phyloP scores from a whole-genome alignment of 768 basidiomycete genomes.

The Lactarius trivialis region DNA sequence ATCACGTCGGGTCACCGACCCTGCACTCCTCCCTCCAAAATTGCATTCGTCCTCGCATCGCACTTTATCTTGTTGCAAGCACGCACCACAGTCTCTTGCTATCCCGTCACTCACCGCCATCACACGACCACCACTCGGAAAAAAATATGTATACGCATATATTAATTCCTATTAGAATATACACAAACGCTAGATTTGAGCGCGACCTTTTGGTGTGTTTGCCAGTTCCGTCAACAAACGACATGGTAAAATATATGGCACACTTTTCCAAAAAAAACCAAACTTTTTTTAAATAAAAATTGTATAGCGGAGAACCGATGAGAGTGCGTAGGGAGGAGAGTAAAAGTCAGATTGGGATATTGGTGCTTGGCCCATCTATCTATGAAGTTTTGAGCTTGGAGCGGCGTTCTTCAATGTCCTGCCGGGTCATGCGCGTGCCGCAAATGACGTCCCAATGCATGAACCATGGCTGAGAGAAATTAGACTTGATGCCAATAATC shows the following conservation, averaged over 20 bases:
- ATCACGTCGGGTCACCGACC: background rate
- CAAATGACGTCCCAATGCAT: slow-evolving; percentile 87
- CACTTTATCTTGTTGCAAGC: slow-evolving; percentile 13
- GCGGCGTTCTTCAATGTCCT: slow-evolving; percentile 50
- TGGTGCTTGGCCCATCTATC: background rate
- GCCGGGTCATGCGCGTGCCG: slow-evolving; percentile 75
- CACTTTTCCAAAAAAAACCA: background rate
- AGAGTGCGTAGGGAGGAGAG: background rate
- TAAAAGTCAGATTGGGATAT: background rate
- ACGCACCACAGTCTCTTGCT: background rate
- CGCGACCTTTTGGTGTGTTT: background rate
- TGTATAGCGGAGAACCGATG: background rate
- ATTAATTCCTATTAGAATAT: slow-evolving; percentile 17
- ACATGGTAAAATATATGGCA: background rate
- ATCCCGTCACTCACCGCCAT: background rate
- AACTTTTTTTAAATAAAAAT: too few relatives aligned
- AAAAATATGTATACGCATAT: slow-evolving; percentile 16
- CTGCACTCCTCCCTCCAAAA: background rate
- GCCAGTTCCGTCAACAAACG: background rate
- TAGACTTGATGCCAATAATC: slow-evolving; percentile 86
- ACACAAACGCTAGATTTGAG: slow-evolving; percentile 3
- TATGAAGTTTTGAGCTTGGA: slow-evolving; percentile 12
- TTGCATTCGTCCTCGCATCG: slow-evolving; percentile 1
- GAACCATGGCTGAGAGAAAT: slow-evolving; percentile 95
- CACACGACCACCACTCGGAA: slow-evolving; percentile 14